Evolutionary conservation across 2,329 filamentous ascomycete species (phyloP).

Genomic region (Cladophialophora bantiana): DNA sequence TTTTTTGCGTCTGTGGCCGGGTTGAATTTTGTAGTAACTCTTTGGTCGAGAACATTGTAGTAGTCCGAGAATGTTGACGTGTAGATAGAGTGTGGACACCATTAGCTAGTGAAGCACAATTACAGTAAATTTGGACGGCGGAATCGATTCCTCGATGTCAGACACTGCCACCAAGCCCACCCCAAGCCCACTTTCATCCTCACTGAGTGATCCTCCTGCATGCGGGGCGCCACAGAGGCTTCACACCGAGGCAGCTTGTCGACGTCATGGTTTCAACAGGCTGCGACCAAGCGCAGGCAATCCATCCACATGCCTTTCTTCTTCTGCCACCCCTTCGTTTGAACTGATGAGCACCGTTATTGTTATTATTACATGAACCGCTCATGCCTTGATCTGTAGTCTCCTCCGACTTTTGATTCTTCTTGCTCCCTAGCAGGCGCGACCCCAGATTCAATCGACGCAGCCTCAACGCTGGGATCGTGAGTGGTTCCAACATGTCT

Average conservation of each 20-base stretch:
- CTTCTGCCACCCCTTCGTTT: neutral
- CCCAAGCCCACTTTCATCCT: too few species aligned
- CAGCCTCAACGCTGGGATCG: neutral
- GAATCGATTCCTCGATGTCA: too few species aligned
- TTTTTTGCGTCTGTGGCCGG: too few species aligned
- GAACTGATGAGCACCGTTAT: neutral
- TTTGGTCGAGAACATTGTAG: too few species aligned
- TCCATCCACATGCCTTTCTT: neutral
- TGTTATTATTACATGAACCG: neutral
- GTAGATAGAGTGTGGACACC: neutral
- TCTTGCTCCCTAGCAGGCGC: neutral
- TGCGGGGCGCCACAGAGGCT: constrained; percentile 16
- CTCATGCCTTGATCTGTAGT: neutral
- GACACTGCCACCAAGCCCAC: too few species aligned
- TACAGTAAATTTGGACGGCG: too few species aligned
- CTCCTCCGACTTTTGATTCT: neutral
- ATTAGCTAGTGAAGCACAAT: too few species aligned
- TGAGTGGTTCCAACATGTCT: constrained; percentile 26
- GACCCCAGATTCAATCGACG: neutral
- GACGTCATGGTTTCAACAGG: neutral
- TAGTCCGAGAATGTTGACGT: neutral
- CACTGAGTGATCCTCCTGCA: too few species aligned
- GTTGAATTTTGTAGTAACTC: too few species aligned
- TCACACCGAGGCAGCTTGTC: neutral
- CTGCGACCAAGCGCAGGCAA: neutral